These are phyloP conservation scores for Quercus parvula DNA, from an alignment of 306 rosid species.

Conservation along the genomic window DNA sequence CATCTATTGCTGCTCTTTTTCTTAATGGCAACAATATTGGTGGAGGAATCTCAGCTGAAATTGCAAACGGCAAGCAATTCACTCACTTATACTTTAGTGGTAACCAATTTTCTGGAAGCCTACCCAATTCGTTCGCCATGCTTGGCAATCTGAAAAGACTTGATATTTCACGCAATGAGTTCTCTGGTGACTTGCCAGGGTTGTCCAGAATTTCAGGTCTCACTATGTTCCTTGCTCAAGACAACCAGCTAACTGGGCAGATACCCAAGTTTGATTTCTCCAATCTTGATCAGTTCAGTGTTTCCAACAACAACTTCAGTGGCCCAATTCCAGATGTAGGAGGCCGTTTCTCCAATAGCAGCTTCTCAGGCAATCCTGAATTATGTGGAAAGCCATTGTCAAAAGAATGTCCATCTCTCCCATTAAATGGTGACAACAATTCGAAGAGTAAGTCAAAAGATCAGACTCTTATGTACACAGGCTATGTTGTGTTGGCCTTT, in stretches of 20 bases:
- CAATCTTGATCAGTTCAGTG: slow-evolving; percentile 46
- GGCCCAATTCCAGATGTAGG: slow-evolving; percentile 44
- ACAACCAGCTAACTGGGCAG: slow-evolving; percentile 49
- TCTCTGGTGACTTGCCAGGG: slow-evolving; percentile 54
- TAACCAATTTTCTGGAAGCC: slow-evolving; percentile 51
- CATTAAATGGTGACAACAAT: background rate
- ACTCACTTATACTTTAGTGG: slow-evolving; percentile 38
- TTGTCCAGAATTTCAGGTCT: slow-evolving; percentile 66
- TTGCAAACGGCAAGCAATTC: slow-evolving; percentile 54
- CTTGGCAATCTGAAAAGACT: slow-evolving; percentile 43
- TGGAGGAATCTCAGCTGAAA: slow-evolving; percentile 44
- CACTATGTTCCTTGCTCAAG: slow-evolving; percentile 51
- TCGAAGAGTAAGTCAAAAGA: slow-evolving; percentile 38
- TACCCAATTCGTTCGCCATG: slow-evolving; percentile 58
- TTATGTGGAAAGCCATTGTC: slow-evolving; percentile 63
- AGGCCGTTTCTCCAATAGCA: slow-evolving; percentile 35
- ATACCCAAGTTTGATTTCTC: slow-evolving; percentile 58
- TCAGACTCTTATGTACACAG: slow-evolving; percentile 52
- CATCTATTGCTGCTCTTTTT: slow-evolving; percentile 44
- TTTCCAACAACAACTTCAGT: slow-evolving; percentile 53
- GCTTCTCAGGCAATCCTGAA: slow-evolving; percentile 59
- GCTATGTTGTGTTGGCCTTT: slow-evolving; percentile 54
- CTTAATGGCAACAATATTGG: slow-evolving; percentile 44
- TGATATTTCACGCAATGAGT: slow-evolving; percentile 53
- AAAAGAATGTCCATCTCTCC: slow-evolving; percentile 28